Percentiles rank a stretch among this genome's conserved stretches.
These are phyloP conservation scores for Camellia japonica DNA, from an alignment of 148 eudicot species.

Conservation along the genomic window DNA sequence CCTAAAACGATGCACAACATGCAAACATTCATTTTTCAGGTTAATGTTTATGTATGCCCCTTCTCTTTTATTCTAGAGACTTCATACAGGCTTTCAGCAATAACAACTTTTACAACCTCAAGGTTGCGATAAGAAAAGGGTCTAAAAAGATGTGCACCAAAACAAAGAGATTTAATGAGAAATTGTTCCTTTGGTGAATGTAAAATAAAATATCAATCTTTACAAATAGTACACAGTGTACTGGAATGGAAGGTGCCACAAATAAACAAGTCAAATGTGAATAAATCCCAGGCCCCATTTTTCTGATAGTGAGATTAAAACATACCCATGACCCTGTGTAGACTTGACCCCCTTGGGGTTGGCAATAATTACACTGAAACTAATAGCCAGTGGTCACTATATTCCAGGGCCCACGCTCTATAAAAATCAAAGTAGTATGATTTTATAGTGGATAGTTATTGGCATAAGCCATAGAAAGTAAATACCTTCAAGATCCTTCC, in stretches of 20 bases:
- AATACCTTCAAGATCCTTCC: conserved; percentile 94
- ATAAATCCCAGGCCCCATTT: too few relatives aligned
- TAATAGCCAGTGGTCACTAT: background rate
- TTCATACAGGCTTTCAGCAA: background rate
- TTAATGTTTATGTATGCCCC: too few relatives aligned
- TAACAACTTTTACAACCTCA: background rate
- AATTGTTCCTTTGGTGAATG: background rate
- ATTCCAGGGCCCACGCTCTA: background rate
- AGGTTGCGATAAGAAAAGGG: background rate
- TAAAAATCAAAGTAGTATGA: background rate
- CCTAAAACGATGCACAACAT: too few relatives aligned
- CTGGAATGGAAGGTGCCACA: background rate
- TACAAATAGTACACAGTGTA: background rate
- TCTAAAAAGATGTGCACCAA: background rate
- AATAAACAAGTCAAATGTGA: background rate
- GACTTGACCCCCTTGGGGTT: too few relatives aligned
- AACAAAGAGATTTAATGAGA: background rate
- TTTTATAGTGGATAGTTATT: background rate
- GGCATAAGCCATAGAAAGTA: background rate
- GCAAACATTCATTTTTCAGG: background rate
- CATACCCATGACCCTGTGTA: too few relatives aligned
- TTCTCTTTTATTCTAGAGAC: too few relatives aligned
- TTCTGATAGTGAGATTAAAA: too few relatives aligned
- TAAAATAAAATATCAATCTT: background rate
- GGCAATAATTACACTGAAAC: background rate